Conservation (phyloP, 805 yeast species). For the Kodamaea neixiangensis region DNA sequence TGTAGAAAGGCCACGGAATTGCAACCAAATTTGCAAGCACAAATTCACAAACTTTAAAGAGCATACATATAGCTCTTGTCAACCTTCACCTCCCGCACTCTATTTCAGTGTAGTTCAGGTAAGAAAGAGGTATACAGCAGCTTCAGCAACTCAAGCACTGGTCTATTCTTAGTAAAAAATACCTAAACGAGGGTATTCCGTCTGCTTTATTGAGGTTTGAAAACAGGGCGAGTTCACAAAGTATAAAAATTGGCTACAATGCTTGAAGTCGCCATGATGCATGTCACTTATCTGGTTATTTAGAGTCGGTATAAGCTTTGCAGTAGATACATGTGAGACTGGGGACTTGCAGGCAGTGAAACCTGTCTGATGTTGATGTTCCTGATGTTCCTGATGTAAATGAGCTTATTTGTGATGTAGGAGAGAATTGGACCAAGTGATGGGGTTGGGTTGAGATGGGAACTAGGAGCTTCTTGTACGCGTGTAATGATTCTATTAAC, state of each 20-base stretch:
- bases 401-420: too few relatives aligned
- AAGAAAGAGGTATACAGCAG: neutral
- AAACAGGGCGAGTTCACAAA: neutral
- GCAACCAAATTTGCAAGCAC: neutral
- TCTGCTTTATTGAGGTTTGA: neutral
- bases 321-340: neutral
- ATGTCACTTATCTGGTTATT: neutral
- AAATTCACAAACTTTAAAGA: neutral
- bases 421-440: too few relatives aligned
- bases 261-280: neutral
- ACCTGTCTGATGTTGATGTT: neutral
- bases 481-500: too few relatives aligned
- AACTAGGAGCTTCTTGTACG: too few relatives aligned
- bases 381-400: too few relatives aligned
- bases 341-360: neutral
- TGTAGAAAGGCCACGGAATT: too few relatives aligned
- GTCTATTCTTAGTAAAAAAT: neutral
- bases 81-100: neutral
- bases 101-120: neutral
- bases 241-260: neutral
- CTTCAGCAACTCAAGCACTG: neutral
- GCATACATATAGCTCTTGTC: neutral
- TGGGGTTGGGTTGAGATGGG: too few relatives aligned
- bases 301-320: neutral
- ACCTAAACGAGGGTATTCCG: neutral